phyloP scores from a whole-genome alignment of 305 asterid genomes.

The Galium porrigens region DNA sequence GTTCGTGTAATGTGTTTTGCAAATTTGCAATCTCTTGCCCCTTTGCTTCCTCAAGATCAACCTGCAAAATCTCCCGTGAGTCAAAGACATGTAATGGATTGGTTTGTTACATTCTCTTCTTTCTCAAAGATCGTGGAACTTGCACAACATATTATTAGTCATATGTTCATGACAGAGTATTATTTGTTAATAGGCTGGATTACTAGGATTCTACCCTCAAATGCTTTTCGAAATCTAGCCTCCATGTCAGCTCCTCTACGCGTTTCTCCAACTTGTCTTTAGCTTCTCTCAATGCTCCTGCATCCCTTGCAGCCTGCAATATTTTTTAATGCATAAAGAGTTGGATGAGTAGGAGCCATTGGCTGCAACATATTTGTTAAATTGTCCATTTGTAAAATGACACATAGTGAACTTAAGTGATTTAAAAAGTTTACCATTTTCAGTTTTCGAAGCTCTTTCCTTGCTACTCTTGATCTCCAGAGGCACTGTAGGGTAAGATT shows the following conservation, averaged over 20 bases:
- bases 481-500: constrained; percentile 63
- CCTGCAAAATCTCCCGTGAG: constrained; percentile 27
- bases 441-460: constrained; percentile 76
- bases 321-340: constrained; percentile 6
- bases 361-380: background rate
- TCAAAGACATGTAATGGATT: constrained; percentile 6
- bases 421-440: constrained; percentile 44
- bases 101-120: background rate
- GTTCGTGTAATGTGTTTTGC: constrained; percentile 51
- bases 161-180: background rate
- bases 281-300: constrained; percentile 96
- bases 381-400: background rate
- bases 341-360: background rate
- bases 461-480: constrained; percentile 80
- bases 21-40: constrained; percentile 64
- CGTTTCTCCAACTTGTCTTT: constrained; percentile 94
- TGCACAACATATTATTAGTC: background rate
- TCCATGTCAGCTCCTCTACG: constrained; percentile 86
- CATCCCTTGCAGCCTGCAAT: constrained; percentile 81
- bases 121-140: background rate
- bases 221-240: constrained; percentile 81
- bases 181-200: background rate
- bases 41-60: constrained; percentile 83
- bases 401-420: background rate
- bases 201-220: constrained; percentile 38